A percentile compares a stretch with the other conserved stretches of the same genome.
Conservation (phyloP, 2,329 filamentous ascomycete genomes). For the Rutstroemia sp. region DNA sequence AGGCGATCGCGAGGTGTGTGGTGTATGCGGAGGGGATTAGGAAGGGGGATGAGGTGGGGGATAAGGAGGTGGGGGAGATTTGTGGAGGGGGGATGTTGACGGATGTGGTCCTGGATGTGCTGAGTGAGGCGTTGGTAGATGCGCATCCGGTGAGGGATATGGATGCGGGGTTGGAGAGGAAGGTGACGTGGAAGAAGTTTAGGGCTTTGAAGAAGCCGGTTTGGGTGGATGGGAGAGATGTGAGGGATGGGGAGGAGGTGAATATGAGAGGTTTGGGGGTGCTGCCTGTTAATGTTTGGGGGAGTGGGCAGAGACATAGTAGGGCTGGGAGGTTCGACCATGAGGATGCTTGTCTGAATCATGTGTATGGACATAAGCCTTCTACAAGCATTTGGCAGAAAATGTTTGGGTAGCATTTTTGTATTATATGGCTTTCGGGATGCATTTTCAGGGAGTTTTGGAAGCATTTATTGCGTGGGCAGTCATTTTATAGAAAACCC, state of each 20-base stretch:
- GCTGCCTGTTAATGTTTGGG: conserved; percentile 21
- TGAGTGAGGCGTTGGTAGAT: conserved; percentile 13
- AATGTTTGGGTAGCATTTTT: conserved; percentile 7
- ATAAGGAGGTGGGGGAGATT: conserved; percentile 11
- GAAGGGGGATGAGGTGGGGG: neutral
- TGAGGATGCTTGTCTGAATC: conserved; percentile 19
- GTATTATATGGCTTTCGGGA: neutral
- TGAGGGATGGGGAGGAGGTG: conserved; percentile 6
- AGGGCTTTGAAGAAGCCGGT: conserved; percentile 9
- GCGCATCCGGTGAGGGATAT: conserved; percentile 16
- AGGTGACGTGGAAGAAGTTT: conserved; percentile 23
- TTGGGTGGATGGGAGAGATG: conserved; percentile 14
- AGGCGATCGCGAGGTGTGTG: conserved; percentile 19
- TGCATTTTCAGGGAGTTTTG: neutral
- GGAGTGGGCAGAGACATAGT: conserved; percentile 21
- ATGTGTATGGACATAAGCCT: conserved; percentile 10
- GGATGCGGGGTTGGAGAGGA: conserved; percentile 19
- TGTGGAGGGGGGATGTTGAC: conserved; percentile 21
- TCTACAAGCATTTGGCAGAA: conserved; percentile 1
- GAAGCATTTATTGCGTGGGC: neutral
- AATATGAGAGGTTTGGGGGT: conserved; percentile 17
- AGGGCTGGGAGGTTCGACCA: conserved; percentile 13
- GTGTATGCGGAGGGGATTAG: conserved; percentile 10
- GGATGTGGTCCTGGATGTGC: conserved; percentile 15
- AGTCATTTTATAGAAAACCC: neutral